Conservation (phyloP, 2,329 filamentous ascomycete species). For the Cercospora zeae-maydis region DNA sequence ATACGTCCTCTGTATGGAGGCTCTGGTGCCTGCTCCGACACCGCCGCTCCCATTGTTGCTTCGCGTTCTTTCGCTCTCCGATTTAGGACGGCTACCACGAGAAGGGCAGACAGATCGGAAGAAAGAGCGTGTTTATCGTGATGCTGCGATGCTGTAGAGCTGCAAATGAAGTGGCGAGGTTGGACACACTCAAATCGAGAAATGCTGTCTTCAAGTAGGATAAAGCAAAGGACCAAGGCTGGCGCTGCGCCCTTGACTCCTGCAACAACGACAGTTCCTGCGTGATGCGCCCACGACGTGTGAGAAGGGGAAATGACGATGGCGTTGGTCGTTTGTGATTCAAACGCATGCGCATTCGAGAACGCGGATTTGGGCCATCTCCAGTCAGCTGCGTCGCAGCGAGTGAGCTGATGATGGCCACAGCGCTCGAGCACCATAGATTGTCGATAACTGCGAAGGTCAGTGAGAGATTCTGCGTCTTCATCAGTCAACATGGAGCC, state of each 20-base stretch:
- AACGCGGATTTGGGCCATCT: background rate
- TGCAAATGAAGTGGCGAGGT: background rate
- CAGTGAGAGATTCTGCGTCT: background rate
- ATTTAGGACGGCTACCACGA: background rate
- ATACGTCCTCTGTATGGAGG: conserved; percentile 1
- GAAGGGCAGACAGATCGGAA: background rate
- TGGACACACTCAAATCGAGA: background rate
- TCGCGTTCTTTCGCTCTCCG: background rate
- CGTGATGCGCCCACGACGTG: background rate
- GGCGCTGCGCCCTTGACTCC: background rate
- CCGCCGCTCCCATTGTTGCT: background rate
- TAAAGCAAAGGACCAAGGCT: background rate
- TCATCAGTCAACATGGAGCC: background rate
- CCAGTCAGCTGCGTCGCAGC: background rate
- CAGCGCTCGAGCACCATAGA: background rate
- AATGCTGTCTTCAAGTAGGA: background rate
- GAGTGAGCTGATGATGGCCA: conserved; percentile 1
- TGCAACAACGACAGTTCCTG: background rate
- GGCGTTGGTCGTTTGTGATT: background rate
- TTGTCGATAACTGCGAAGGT: background rate
- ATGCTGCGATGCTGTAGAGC: background rate
- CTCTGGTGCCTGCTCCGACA: background rate
- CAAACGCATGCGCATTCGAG: background rate
- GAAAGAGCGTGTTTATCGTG: background rate
- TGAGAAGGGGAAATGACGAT: background rate